Evolutionary conservation across 257 asterid species (phyloP), one percentile per base, ranked within the genome.

Genomic region (Lycium ferocissimum): DNA sequence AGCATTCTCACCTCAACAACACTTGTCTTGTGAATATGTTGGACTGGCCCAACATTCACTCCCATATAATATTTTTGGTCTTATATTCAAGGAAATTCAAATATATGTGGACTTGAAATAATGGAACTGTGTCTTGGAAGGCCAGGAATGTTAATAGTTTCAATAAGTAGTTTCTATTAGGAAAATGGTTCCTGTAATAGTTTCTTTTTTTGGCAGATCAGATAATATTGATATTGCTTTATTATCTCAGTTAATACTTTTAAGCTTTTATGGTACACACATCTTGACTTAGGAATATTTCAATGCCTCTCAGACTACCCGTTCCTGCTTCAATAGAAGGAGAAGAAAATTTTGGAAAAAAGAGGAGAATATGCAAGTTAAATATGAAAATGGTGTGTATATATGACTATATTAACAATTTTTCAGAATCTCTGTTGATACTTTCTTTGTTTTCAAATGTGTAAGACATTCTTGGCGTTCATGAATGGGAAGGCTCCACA

Each of bases 401-500:
- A 76, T 22, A 76, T 51, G 65, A 53, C 63, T 58, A 26, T 59
- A 58, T 62, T 84, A 33, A 12, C 56, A 83, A 17, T 53, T 71
- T 81, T 67, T 56, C 47, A 66, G 6, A 67, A 83, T 45, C 57
- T 85, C 58, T 82, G 79, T 83, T 83, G 79, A 66, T 81, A 11
- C 79, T 85, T 81, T 58, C 3, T 61, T 70, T 73, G 47, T 76
- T 84, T 86, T 73, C 85, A 61, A 63, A 84, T 88, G 84, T 82
- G 67, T 4, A 78, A 96, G 99, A 98, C 87, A 72, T 97, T 97
- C 90, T 87, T 90, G 86, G 97, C 94, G 66, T 95, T 95, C 90
- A 92, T 95, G 95, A 94, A 93, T 51, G 98, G 98, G 84, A 95
- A 94, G 91, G 96, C 97, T 87, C 99, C 99, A 11, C 94, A 94